Evolutionary conservation across 2,329 filamentous ascomycete species (phyloP), one percentile per base, ranked within the genome.

Genomic region (Penicillium brevicompactum): DNA sequence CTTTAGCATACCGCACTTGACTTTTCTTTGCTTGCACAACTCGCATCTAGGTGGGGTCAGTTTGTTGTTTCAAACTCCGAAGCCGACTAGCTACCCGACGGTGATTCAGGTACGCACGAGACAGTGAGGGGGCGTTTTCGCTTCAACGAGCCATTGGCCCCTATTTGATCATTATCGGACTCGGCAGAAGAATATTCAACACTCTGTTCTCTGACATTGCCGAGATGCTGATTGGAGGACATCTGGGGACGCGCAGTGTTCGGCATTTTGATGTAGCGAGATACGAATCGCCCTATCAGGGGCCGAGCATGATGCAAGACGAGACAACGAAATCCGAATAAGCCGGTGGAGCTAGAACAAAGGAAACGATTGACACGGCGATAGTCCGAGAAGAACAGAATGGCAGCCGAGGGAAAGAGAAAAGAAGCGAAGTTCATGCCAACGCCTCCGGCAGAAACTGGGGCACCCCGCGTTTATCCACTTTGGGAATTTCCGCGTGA

Each of bases 21-120:
- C 75, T 53, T 78, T 78, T 60, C 76, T 69, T 57, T 74, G 74
- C 57, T 78, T 77, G 58, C 76, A 78, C 30, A 76, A 60, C 50
- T 78, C 76, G 55, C 76, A 78, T 45, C 75, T 78, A 53, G 6
- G 21, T 42, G 45, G 45, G 34, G 60, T 74, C 61, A 72, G 67
- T 46, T 43, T 32, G 32, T 5, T 22, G 7, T 11, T 41, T 30
- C 22, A 14, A 32, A 21, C 21, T 13, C 13, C 40, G 40, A 10
- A 37, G 18, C 18, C 18, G 18, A 18, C 18, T 8, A 18, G 44
- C 10, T 32, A 32, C 18, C 34, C 46, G 27, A 41, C 40, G n/a
- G 32, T 6, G 40, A 46, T 45, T 51, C 45, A 43, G 49, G 52
- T 58, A 74, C 72, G 55, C 66, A 74, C 72, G 72, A 74, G 43